Conservation (phyloP, 2,329 filamentous ascomycete species). For the Chalara sp. region DNA sequence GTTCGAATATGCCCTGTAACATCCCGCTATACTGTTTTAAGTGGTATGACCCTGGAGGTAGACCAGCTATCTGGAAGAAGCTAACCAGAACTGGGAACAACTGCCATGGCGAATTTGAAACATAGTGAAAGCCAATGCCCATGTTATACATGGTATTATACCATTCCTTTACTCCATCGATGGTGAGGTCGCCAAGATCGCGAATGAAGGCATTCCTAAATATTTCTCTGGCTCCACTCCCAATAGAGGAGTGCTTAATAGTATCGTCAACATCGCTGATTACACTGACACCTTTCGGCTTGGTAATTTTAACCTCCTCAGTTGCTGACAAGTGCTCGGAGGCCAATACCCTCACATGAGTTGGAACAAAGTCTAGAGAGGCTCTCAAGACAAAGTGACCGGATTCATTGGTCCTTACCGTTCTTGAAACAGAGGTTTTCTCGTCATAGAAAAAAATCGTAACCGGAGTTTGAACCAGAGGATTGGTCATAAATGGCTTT, state of each 20-base stretch:
- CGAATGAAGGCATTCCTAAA: slow-evolving; percentile 94
- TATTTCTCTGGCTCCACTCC: slow-evolving; percentile 81
- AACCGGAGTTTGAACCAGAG: slow-evolving; percentile 68
- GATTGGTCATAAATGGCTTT: slow-evolving; percentile 82
- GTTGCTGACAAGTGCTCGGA: slow-evolving; percentile 78
- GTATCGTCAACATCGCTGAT: slow-evolving; percentile 99
- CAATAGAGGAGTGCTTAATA: slow-evolving; percentile 90
- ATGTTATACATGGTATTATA: slow-evolving; percentile 70
- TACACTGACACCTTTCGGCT: slow-evolving; percentile 74
- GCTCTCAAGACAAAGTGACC: slow-evolving; percentile 82
- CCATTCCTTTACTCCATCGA: slow-evolving; percentile 87
- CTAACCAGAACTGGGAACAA: slow-evolving; percentile 82
- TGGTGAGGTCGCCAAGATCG: slow-evolving; percentile 71
- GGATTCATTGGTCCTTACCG: slow-evolving; percentile 76
- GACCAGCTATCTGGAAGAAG: slow-evolving; percentile 72
- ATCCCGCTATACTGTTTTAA: slow-evolving; percentile 95
- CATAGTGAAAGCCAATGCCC: slow-evolving; percentile 89
- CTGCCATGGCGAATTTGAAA: slow-evolving; percentile 99
- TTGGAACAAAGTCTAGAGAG: slow-evolving; percentile 82
- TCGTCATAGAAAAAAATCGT: slow-evolving; percentile 96
- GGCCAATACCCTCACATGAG: slow-evolving; percentile 79
- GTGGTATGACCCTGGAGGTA: slow-evolving; percentile 87
- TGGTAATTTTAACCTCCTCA: slow-evolving; percentile 70
- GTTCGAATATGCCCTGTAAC: slow-evolving; percentile 96
- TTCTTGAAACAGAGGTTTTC: slow-evolving; percentile 71